phyloP scores from a whole-genome alignment of 2,329 filamentous ascomycete genomes.

The Aureobasidium lini region DNA sequence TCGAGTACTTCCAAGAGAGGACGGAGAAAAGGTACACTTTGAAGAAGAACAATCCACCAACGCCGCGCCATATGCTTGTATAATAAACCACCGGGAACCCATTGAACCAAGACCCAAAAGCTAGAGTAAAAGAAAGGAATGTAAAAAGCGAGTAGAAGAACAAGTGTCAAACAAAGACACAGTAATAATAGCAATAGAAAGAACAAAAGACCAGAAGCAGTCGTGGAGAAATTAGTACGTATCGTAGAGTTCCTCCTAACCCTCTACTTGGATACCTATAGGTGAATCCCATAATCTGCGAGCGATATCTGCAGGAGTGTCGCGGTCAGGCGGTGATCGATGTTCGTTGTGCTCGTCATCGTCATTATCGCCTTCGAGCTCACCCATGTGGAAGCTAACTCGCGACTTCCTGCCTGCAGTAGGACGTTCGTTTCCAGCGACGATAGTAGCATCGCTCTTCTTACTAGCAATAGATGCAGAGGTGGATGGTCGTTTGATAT shows the following conservation, averaged over 20 bases:
- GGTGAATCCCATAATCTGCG: slow-evolving; percentile 32
- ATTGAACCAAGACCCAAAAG: not conserved
- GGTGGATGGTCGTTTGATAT: not conserved
- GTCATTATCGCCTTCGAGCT: slow-evolving; percentile 7
- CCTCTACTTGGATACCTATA: not conserved
- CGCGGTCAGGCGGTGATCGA: slow-evolving; percentile 20
- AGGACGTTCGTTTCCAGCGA: slow-evolving; percentile 13
- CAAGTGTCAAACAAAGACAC: not conserved
- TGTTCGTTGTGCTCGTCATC: slow-evolving; percentile 15
- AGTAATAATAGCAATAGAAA: not conserved
- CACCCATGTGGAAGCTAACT: slow-evolving; percentile 15
- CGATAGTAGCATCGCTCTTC: not conserved
- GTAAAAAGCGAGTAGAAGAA: not conserved
- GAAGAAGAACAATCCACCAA: not conserved
- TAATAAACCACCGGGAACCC: not conserved
- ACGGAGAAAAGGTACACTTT: not conserved
- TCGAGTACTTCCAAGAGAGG: not conserved
- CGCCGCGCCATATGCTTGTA: slow-evolving; percentile 8
- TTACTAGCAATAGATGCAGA: slow-evolving; percentile 3
- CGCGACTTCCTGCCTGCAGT: slow-evolving; percentile 15
- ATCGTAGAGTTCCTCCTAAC: not conserved
- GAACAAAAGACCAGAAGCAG: not conserved
- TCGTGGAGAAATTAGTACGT: not conserved
- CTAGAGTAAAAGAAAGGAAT: not conserved
- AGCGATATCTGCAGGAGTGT: slow-evolving; percentile 32